Evolutionary conservation across 148 eudicot genomes (phyloP).

Genomic region (Nyssa sinensis): DNA sequence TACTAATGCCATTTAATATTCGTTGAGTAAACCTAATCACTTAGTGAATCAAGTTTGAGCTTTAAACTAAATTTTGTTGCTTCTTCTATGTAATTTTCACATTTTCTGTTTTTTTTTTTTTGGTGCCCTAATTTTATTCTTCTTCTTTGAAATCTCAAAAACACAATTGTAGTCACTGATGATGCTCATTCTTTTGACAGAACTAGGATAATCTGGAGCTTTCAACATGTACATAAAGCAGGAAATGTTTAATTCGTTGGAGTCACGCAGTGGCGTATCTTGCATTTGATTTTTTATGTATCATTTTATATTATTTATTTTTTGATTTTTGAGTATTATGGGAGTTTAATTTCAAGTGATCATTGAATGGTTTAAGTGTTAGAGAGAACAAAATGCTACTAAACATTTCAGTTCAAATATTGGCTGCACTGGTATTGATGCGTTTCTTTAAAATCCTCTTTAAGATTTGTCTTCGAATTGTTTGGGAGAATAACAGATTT

Average conservation of each 20-base stretch:
- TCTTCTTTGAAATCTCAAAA: neutral
- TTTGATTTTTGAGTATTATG: constrained; percentile 4
- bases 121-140: neutral
- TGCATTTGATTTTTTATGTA: neutral
- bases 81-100: neutral
- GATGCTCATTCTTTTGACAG: constrained; percentile 17
- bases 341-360: constrained; percentile 52
- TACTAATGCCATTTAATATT: too few relatives aligned
- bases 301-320: neutral
- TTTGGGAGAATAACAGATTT: neutral
- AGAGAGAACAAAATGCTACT: constrained; percentile 86
- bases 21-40: too few relatives aligned
- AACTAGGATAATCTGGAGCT: constrained; percentile 14
- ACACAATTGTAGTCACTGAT: neutral
- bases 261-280: neutral
- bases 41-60: neutral
- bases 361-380: constrained; percentile 97
- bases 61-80: neutral
- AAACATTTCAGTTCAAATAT: constrained; percentile 86
- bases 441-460: neutral
- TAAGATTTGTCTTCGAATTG: constrained; percentile 7
- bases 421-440: constrained; percentile 81
- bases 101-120: neutral
- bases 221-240: constrained; percentile 67
- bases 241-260: constrained; percentile 33